Base-by-base conservation (phyloP, 257 asterid species). In the Ehretia macrophylla region DNA sequence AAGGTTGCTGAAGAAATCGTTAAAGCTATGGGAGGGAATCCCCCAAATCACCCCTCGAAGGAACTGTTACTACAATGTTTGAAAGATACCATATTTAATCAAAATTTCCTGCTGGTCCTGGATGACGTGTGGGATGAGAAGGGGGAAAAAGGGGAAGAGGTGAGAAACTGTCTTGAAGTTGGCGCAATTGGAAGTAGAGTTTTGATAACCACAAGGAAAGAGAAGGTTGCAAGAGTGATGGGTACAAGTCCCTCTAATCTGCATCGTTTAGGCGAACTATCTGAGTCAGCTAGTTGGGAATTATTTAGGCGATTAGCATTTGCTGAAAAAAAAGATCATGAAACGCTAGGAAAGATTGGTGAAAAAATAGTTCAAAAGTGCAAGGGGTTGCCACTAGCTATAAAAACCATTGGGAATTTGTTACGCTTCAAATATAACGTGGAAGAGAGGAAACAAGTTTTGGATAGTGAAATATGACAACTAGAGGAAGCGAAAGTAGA, bases 381-480 rank as follows among this genome's bases (percentile, higher is more conserved):
- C 51, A 70, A 67, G 14, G 78, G 78, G 17, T 55, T 63, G 32
- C 78, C 75, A 4, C 38, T 68, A 38, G 77, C 73, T 39, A 69
- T 72, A 51, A 61, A 57, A 42, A 23, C 72, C 11, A 35, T 61
- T 50, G 72, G 65, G 38, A 66, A 58, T 50, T 27, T 72, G 49
- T 50, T 73, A 70, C 58, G 68, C 62, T 73, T 58, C 23, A 68
- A 49, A 56, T 50, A 63, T 22, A 55, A 50, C 11, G 57, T 48
- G 22, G 56, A 44, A 16, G 68, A 72, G 58, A 66, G 77, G 72
- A 17, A 55, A 42, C 19, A 48, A 40, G 73, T 66, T 55, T 51
- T 60, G 63, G 66, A 60, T 17, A 72, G 73, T 61, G 77, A 72
- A 20, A 54, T 66, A 21, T 72, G 77, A 68, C 35, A 50, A 27